Conservation (phyloP, 2,329 filamentous ascomycete genomes). For the Venturia oleaginea region DNA sequence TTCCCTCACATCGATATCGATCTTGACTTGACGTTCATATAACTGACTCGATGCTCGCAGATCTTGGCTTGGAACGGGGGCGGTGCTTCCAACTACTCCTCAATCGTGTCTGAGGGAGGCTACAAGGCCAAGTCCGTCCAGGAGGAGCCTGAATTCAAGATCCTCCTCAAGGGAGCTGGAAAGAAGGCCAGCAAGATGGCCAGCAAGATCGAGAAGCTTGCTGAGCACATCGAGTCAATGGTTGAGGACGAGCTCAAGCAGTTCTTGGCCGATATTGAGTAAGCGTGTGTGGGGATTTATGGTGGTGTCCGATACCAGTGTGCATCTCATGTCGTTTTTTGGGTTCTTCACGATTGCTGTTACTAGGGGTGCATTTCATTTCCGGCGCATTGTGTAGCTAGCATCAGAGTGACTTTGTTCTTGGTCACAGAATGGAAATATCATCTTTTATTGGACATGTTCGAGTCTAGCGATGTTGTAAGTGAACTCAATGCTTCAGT, state of each 20-base stretch:
- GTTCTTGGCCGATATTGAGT: conserved; percentile 43
- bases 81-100: conserved; percentile 81
- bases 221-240: conserved; percentile 37
- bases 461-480: background rate
- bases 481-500: background rate
- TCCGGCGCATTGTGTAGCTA: background rate
- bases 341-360: background rate
- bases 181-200: conserved; percentile 34
- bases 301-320: background rate
- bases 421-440: background rate
- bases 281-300: background rate
- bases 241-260: conserved; percentile 41
- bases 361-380: background rate
- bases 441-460: background rate
- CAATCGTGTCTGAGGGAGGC: conserved; percentile 66
- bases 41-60: too few species aligned
- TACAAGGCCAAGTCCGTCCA: conserved; percentile 47
- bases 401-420: background rate
- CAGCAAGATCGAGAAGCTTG: conserved; percentile 40
- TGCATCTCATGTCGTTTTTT: background rate
- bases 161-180: conserved; percentile 28
- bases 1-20: background rate
- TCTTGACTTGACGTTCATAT: background rate
- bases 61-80: conserved; percentile 98
- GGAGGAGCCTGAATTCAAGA: conserved; percentile 25